Base-by-base conservation (phyloP, 2,329 filamentous ascomycete genomes). In the Pseudocercospora eumusae region DNA sequence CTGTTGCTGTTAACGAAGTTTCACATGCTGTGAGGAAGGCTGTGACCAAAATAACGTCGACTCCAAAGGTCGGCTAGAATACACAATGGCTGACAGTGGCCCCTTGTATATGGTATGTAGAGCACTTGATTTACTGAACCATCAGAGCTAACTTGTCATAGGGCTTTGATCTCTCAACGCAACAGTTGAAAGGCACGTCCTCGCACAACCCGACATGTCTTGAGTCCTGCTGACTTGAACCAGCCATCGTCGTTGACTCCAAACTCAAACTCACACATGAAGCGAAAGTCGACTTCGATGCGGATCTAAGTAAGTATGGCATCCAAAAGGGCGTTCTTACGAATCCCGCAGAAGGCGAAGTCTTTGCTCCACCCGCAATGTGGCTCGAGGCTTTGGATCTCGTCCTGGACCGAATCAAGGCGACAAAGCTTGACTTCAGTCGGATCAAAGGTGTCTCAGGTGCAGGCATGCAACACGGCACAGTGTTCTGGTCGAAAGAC, bases 401-500 rank as follows among this genome's bases (percentile, higher is more conserved):
- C 18, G 92, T 97, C 15, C 83, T 98, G 60, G 78, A 82, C 53
- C 87, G 90, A 15, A 82, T 99, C 65, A 83, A 85, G 69, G 83
- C 86, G 45, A 84, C 86, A 63, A 86, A 87, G 0, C 84, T 91
- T 59, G 88, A 92, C 68, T 88, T 97, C 71, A 78, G 82, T 57
- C 85, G 85, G 56, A 87, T 99, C 66, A 86, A 85, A 72, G 93
- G 91, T 28, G 84, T 99, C 69, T 93, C 91, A 71, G 95, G 92
- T 65, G 93, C 93, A 15, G 93, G 95, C 59, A 96, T 98, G 84
- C 95, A 99, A 81, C 95, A 98, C 77, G 95, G 95, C 33, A 98
- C 93, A 75, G 92, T 98, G 27, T 98, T 95, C 79, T 98, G 93
- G 93, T 89, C 85, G 62, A 75, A 80, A 49, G 79, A 87, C 60